Conservation (phyloP, 2,329 filamentous ascomycete genomes). For the Fusarium transvaalense region DNA sequence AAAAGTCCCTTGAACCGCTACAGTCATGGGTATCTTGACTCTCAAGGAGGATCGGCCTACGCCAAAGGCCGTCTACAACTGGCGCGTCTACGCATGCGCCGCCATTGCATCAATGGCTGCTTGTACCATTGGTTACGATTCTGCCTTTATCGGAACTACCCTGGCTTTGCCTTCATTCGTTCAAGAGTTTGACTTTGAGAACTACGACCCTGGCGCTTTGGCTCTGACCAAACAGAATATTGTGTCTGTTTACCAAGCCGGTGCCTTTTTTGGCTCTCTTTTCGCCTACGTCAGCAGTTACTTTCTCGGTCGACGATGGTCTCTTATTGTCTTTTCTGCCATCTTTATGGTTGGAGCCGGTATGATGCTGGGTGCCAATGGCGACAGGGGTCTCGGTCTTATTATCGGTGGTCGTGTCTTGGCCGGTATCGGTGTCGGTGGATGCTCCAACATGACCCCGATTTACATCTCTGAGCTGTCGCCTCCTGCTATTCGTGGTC, state of each 20-base stretch:
- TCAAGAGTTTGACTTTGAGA: constrained; percentile 73
- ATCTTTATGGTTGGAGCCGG: constrained; percentile 79
- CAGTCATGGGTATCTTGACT: constrained; percentile 61
- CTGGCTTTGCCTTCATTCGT: constrained; percentile 77
- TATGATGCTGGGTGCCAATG: constrained; percentile 76
- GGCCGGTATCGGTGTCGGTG: constrained; percentile 73
- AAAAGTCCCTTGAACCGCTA: not conserved
- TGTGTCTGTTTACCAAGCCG: constrained; percentile 84
- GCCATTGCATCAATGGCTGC: constrained; percentile 67
- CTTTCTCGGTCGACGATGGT: constrained; percentile 75
- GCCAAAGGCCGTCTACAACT: constrained; percentile 70
- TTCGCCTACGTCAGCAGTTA: constrained; percentile 75
- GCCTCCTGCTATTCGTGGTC: constrained; percentile 73
- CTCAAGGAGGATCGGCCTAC: constrained; percentile 69
- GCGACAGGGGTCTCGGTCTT: constrained; percentile 71
- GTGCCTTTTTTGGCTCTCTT: constrained; percentile 85
- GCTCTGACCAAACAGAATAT: constrained; percentile 79
- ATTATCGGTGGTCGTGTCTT: constrained; percentile 73
- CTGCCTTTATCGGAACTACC: constrained; percentile 83
- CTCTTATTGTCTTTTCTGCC: constrained; percentile 69
- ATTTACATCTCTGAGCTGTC: constrained; percentile 72
- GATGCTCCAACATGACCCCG: constrained; percentile 72
- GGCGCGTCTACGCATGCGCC: constrained; percentile 68
- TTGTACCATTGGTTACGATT: constrained; percentile 73
- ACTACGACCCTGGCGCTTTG: constrained; percentile 61